A percentile compares a stretch with the other conserved stretches of the same genome.
These are phyloP conservation scores for Ananas comosus DNA, from an alignment of 176 grass and related monocot species.

Conservation along the genomic window DNA sequence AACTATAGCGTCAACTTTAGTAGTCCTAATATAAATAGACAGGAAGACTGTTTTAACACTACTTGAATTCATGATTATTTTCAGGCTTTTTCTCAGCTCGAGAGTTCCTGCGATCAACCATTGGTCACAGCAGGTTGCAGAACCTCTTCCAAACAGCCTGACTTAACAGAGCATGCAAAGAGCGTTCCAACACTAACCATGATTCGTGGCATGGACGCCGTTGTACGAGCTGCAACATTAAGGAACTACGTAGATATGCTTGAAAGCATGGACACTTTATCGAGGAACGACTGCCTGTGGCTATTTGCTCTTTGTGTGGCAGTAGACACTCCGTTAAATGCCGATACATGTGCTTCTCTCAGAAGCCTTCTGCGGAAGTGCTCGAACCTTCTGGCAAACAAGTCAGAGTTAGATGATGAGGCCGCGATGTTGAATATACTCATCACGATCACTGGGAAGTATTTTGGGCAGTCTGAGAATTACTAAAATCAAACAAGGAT, in stretches of 20 bases:
- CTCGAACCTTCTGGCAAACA: conserved; percentile 34
- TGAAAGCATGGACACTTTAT: conserved; percentile 41
- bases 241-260: conserved; percentile 52
- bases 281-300: conserved; percentile 73
- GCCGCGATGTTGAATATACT: conserved; percentile 69
- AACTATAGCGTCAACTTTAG: too few species aligned
- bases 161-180: conserved; percentile 27
- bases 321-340: conserved; percentile 46
- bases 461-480: conserved; percentile 69
- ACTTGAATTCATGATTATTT: neutral
- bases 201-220: conserved; percentile 47
- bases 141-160: conserved; percentile 13
- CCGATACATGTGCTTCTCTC: conserved; percentile 53
- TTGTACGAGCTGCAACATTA: conserved; percentile 50
- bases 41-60: too few species aligned
- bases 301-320: conserved; percentile 58
- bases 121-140: neutral
- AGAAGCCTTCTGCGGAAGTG: conserved; percentile 66
- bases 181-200: conserved; percentile 35
- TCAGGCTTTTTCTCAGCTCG: conserved; percentile 39
- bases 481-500: too few species aligned
- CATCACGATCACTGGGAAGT: conserved; percentile 48
- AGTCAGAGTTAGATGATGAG: conserved; percentile 50
- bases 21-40: too few species aligned
- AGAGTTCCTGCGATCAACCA: conserved; percentile 24